Evolutionary conservation across 148 eudicot species (phyloP).

Genomic region (Cornus kousa): DNA sequence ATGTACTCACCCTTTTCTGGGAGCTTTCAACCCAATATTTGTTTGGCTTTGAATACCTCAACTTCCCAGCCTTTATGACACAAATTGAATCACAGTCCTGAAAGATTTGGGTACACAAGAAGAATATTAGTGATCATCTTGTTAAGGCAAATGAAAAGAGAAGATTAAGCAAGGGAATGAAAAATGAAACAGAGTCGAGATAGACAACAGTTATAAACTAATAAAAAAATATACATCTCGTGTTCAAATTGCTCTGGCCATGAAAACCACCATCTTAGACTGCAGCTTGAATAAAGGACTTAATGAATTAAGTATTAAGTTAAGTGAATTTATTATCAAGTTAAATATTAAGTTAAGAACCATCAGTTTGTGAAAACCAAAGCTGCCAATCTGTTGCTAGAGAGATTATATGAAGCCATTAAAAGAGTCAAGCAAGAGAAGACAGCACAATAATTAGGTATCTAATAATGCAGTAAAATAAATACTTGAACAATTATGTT

Average conservation of each 20-base stretch:
- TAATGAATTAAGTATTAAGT: background rate
- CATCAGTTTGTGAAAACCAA: background rate
- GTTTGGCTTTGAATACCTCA: slow-evolving; percentile 52
- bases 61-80: slow-evolving; percentile 63
- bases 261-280: too few relatives aligned
- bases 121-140: background rate
- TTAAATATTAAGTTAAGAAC: background rate
- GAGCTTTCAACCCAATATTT: slow-evolving; percentile 90
- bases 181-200: background rate
- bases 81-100: background rate
- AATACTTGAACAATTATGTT: too few relatives aligned
- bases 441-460: too few relatives aligned
- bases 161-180: background rate
- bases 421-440: background rate
- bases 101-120: background rate
- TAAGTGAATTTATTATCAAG: background rate
- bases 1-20: background rate
- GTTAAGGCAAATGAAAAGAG: background rate
- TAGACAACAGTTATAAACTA: background rate
- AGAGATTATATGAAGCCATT: background rate
- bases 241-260: background rate
- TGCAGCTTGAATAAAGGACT: too few relatives aligned
- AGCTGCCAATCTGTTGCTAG: background rate
- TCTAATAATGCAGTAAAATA: too few relatives aligned
- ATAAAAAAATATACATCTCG: background rate